Evolutionary conservation across 2,329 filamentous ascomycete species (phyloP), one percentile per base, ranked within the genome.

Genomic region (Aspergillus neotritici): DNA sequence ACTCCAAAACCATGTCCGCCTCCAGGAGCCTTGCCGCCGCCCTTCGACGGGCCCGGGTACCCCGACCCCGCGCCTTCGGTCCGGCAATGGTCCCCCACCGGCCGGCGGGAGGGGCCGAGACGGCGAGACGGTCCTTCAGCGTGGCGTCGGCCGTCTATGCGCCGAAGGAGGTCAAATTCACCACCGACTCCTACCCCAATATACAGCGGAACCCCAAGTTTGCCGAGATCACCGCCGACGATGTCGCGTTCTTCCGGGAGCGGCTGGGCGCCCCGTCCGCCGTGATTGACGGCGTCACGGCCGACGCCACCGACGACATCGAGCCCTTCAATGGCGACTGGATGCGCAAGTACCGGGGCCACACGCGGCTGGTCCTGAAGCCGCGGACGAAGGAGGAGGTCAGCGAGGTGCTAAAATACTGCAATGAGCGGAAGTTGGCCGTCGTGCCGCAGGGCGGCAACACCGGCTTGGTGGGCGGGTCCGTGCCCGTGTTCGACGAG

Each of bases 331-430:
- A 98, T 69, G 82, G 83, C 63, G 93, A 98, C 71, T 98, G 94
- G 93, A 96, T 98, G 90, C 84, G 87, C 68, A 98, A 98, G 71
- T 98, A 95, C 73, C 83, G 87, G 48, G 94, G 93, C 25, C 89
- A 96, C 68, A 82, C 87, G 48, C 82, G 83, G 60, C 73, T 98
- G 17, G 89, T 97, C 4, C 72, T 98, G 50, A 94, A 89, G 70
- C 93, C 93, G 9, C 79, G 77, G 40, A 85, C 80, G 12, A 91
- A 87, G 0, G 83, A 91, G 58, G 84, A 98, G 68, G 87, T 97
- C 57, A 94, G 88, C 78, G 79, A 85, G 69, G 83, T 97, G 47
- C 69, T 98, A 56, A 84, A 85, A 66, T 96, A 97, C 76, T 98
- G 93, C 78, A 97, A 97, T 67, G 83, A 94, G 56, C 83, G 91